These are phyloP conservation scores for Recurvomyces mirabilis DNA, from an alignment of 495 filamentous ascomycete genomes.

Conservation along the genomic window DNA sequence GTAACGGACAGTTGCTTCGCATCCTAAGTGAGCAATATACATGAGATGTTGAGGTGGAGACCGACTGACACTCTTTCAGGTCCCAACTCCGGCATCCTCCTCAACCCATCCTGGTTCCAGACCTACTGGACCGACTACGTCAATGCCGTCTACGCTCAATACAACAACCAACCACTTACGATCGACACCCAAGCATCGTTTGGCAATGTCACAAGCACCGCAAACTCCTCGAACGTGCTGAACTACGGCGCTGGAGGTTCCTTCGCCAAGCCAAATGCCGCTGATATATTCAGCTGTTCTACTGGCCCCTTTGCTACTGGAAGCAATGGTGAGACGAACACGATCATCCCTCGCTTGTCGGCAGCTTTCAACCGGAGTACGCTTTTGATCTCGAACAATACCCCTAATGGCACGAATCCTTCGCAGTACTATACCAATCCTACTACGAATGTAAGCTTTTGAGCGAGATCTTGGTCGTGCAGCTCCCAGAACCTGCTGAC, in stretches of 20 bases:
- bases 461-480: too few species aligned
- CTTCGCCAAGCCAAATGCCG: constrained; percentile 32
- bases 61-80: too few species aligned
- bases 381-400: constrained; percentile 24
- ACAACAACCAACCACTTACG: constrained; percentile 28
- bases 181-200: constrained; percentile 33
- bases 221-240: constrained; percentile 24
- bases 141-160: constrained; percentile 34
- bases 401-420: constrained; percentile 10
- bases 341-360: constrained; percentile 40
- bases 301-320: constrained; percentile 34
- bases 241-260: constrained; percentile 30
- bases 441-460: constrained; percentile 19
- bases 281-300: constrained; percentile 39
- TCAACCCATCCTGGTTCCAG: constrained; percentile 26
- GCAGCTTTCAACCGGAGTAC: constrained; percentile 39
- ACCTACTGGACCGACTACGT: constrained; percentile 36
- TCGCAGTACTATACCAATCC: constrained; percentile 15
- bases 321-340: constrained; percentile 32
- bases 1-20: constrained; percentile 30
- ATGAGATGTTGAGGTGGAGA: too few species aligned
- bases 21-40: too few species aligned
- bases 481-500: too few species aligned
- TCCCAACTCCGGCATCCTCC: constrained; percentile 32
- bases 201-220: constrained; percentile 34